Evolutionary conservation across 106 monocot genomes (phyloP), one percentile per base, ranked within the genome.

Genomic region (Phalaenopsis equestris): DNA sequence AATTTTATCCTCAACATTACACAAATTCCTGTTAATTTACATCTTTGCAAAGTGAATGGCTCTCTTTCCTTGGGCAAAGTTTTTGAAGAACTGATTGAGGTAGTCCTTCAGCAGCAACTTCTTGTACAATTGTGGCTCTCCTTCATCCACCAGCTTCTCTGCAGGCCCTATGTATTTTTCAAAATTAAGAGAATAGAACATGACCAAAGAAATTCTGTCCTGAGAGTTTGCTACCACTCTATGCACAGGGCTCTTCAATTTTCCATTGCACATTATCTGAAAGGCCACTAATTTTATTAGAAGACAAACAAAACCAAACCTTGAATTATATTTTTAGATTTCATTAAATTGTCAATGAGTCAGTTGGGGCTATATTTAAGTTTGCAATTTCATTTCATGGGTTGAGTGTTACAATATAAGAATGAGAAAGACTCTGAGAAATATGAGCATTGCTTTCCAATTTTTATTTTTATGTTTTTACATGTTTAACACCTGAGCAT

Each of bases 231-330:
- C 76, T 23, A 86, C 89, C 65, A 86, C 89, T 37, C 89, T 75
- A 41, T 89, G 89, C 45, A 84, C 56, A 16, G 89, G 89, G 43
- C 84, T 84, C 58, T 82, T 89, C 39, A 86, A 84, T 42, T 74
- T 84, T 49, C 84, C 89, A 79, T 89, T 89, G 81, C 86, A 86
- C 84, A 89, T 89, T 42, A 89, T 83, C 89, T 87, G 84, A 81
- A 81, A 11, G 24, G 46, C 41, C 30, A 15, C 12, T 70, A 43
- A 3, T 43, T 43, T 9, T 14, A 16, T 10, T 1, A 56, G 0
- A 56, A 17, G 3, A 45, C 43, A 45, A 45, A 45, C 43, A 3
- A 45, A 45, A 45, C 43, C 3, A 45, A 45, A 45, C 6, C 43
- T 45, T 6, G 1, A 45, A 4, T 3, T 45, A 45, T 45, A 45